Evolutionary conservation across 2,329 filamentous ascomycete genomes (phyloP).

Genomic region (Epichloe baconii): DNA sequence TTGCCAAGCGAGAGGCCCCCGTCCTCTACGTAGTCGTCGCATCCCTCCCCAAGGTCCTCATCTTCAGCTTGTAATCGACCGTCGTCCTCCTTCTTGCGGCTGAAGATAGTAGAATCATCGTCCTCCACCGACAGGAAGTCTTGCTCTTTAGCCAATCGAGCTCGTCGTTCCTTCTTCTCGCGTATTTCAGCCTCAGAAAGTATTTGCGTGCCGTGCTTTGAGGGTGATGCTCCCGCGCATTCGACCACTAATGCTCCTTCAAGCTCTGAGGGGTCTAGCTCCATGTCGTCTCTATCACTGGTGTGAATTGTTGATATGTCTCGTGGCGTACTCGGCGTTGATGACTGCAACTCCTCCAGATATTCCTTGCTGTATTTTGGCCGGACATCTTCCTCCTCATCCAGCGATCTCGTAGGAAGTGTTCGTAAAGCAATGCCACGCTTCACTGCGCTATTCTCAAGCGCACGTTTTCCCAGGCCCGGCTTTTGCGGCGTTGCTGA

Average conservation of each 20-base stretch:
- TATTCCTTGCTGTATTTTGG: constrained; percentile 81
- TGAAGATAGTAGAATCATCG: constrained; percentile 31
- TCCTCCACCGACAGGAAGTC: constrained; percentile 54
- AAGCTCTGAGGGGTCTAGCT: constrained; percentile 45
- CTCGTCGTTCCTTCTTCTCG: constrained; percentile 80
- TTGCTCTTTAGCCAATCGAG: constrained; percentile 59
- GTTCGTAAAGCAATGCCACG: constrained; percentile 34
- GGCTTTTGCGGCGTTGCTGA: constrained; percentile 54
- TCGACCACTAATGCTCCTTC: constrained; percentile 54
- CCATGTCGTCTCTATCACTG: constrained; percentile 37
- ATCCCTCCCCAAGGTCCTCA: constrained; percentile 86
- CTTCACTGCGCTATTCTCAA: constrained; percentile 53
- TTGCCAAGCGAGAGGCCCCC: constrained; percentile 68
- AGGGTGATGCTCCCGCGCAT: constrained; percentile 20
- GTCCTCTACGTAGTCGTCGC: constrained; percentile 83
- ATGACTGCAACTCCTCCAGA: constrained; percentile 71
- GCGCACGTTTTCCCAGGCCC: constrained; percentile 46
- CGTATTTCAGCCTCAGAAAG: constrained; percentile 74
- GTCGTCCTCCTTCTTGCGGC: constrained; percentile 48
- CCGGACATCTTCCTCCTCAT: constrained; percentile 50
- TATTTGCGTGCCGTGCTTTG: constrained; percentile 36
- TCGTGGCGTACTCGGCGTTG: constrained; percentile 71
- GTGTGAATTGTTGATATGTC: constrained; percentile 36
- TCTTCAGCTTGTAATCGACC: constrained; percentile 72
- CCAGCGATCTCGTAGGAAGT: constrained; percentile 38